Percentiles rank a stretch among this genome's conserved stretches.
phyloP scores from a whole-genome alignment of 2,329 filamentous ascomycete species.

The Paecilomyces dactylethromorphus region DNA sequence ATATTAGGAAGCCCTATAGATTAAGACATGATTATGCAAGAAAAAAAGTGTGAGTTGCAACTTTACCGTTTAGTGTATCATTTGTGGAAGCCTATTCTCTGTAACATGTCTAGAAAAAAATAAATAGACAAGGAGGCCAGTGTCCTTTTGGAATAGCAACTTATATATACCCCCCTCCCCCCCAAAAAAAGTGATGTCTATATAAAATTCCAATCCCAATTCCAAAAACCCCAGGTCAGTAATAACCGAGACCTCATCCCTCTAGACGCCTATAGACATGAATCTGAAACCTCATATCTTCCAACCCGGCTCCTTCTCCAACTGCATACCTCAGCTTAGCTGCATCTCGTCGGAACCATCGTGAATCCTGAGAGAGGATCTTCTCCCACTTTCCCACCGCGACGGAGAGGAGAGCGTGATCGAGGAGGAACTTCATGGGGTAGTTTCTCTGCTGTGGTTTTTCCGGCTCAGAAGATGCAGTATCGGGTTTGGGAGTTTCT shows the following conservation, averaged over 20 bases:
- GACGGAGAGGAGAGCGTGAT: constrained; percentile 63
- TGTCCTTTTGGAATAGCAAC: not conserved
- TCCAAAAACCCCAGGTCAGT: not conserved
- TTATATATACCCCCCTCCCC: not conserved
- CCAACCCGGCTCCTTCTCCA: constrained; percentile 76
- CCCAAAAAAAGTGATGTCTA: not conserved
- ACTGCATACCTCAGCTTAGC: constrained; percentile 67
- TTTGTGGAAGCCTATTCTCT: too few relatives aligned
- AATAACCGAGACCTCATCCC: not conserved
- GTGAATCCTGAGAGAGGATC: constrained; percentile 66
- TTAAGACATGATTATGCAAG: too few relatives aligned
- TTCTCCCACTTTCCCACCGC: constrained; percentile 61
- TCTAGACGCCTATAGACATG: constrained; percentile 61
- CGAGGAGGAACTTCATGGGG: constrained; percentile 88
- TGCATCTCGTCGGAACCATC: constrained; percentile 73
- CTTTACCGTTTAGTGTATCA: too few relatives aligned
- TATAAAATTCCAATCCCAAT: not conserved
- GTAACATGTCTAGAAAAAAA: too few relatives aligned
- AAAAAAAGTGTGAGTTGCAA: too few relatives aligned
- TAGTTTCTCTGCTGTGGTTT: constrained; percentile 54
- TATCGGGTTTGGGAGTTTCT: constrained; percentile 13
- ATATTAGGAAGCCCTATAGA: too few relatives aligned
- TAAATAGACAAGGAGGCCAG: too few relatives aligned
- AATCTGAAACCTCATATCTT: constrained; percentile 93
- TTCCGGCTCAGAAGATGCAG: constrained; percentile 30